Percentiles rank a stretch among this genome's conserved stretches.
phyloP scores from a whole-genome alignment of 1,139 yeast genomes.

The Suhomyces atakaporum region DNA sequence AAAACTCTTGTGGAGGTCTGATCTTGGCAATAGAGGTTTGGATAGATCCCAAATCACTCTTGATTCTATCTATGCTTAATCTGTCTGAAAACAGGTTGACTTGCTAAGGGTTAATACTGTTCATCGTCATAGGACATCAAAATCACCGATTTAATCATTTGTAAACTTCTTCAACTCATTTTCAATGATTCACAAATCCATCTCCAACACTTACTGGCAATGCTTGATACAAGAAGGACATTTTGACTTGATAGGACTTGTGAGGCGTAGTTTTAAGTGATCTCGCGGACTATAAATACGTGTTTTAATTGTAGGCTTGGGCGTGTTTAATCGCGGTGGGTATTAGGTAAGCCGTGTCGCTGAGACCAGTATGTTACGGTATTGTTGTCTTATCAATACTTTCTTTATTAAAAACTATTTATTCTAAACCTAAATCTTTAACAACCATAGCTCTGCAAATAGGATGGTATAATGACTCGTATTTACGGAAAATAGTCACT shows the following conservation, averaged over 20 bases:
- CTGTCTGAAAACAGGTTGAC: slow-evolving; percentile 23
- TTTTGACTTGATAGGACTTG: slow-evolving; percentile 2
- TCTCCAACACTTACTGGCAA: slow-evolving; percentile 14
- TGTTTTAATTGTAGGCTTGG: slow-evolving; percentile 10
- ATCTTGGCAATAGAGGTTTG: slow-evolving; percentile 71
- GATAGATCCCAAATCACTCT: slow-evolving; percentile 24
- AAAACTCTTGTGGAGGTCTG: slow-evolving; percentile 90
- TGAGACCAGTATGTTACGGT: too few relatives aligned
- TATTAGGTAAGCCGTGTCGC: slow-evolving; percentile 1
- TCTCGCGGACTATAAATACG: slow-evolving; percentile 7
- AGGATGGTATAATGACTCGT: slow-evolving; percentile 72
- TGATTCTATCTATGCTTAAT: slow-evolving; percentile 26
- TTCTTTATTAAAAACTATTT: background rate
- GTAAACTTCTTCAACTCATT: too few relatives aligned
- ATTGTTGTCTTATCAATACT: too few relatives aligned
- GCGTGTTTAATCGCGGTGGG: slow-evolving; percentile 7
- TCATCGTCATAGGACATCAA: too few relatives aligned
- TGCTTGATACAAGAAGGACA: slow-evolving; percentile 15
- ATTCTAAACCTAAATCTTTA: slow-evolving; percentile 58
- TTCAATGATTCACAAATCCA: too few relatives aligned
- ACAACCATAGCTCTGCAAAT: slow-evolving; percentile 78
- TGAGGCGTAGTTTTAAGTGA: slow-evolving; percentile 1
- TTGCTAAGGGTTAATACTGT: slow-evolving; percentile 16
- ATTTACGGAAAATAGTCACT: slow-evolving; percentile 58
- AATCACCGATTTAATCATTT: too few relatives aligned